Evolutionary conservation across 1,284 basidiomycete species (phyloP), one percentile per base, ranked within the genome.

Genomic region (Pseudozyma sp.): DNA sequence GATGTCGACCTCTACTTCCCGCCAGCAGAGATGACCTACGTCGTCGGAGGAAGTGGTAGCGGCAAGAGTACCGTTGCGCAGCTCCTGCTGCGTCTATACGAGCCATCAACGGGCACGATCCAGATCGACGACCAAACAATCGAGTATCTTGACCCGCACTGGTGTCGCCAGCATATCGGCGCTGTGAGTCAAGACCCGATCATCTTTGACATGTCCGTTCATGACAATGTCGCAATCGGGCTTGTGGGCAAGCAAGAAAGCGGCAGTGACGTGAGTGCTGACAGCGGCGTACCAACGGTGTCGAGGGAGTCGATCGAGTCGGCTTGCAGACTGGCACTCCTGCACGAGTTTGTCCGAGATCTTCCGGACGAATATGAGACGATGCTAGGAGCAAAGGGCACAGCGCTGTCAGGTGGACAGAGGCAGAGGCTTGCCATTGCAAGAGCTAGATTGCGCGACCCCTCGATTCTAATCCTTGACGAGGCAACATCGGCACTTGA

Each of bases 401-500:
- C 92, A 1, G 90, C 89, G 55, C 87, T 98, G 68, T 94, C 92
- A 70, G 96, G 97, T 31, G 96, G 96, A 4, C 97, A 99, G 88
- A 90, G 91, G 78, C 97, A 99, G 86, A 87, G 97, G 11, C 84
- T 99, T 16, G 93, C 94, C 1, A 91, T 99, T 72, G 96, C 97
- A 1, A 88, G 96, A 56, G 95, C 95, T 2, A 89, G 90, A 65
- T 87, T 99, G 60, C 88, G 95, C 55, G 90, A 99, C 85, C 94
- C 96, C 0, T 90, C 91, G 0, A 91, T 99, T 16, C 88, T 99
- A 70, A 92, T 99, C 81, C 90, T 99, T 38, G 97, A 99, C 83
- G 97, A 99, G 87, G 93, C 94, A 1, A 98, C 95, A 7, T 97
- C 94, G 1, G 95, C 96, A 6, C 89, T 99, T 62, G 97, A 99